These are phyloP conservation scores for Russula sp. DNA, from an alignment of 768 basidiomycete genomes.

Conservation along the genomic window DNA sequence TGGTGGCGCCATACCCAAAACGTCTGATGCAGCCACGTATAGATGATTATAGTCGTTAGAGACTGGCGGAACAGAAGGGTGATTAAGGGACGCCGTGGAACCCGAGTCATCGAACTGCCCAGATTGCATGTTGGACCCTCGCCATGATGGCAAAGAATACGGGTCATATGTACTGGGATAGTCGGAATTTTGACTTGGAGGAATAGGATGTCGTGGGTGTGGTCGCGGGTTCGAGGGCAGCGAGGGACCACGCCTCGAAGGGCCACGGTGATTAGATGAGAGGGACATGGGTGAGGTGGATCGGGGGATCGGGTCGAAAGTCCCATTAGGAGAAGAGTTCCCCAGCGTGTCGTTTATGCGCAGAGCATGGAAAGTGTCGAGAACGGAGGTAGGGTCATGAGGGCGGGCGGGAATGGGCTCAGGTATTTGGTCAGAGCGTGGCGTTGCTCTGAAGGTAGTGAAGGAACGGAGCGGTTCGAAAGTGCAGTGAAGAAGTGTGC, in stretches of 20 bases:
- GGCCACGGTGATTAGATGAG: constrained; percentile 33
- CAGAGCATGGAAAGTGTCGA: constrained; percentile 54
- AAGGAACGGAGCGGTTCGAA: constrained; percentile 24
- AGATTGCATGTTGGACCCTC: constrained; percentile 5
- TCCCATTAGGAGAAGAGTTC: constrained; percentile 33
- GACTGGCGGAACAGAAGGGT: constrained; percentile 31
- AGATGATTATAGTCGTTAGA: constrained; percentile 52
- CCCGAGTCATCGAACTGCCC: constrained; percentile 13
- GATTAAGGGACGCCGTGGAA: not conserved
- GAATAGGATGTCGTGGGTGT: constrained; percentile 11
- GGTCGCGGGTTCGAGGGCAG: constrained; percentile 41
- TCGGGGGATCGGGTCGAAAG: constrained; percentile 50
- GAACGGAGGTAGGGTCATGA: constrained; percentile 47
- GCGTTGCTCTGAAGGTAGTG: constrained; percentile 20
- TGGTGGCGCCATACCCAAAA: constrained; percentile 73
- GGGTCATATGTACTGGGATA: constrained; percentile 16
- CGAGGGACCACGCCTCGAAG: constrained; percentile 30
- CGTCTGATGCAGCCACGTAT: constrained; percentile 75
- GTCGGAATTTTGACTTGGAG: constrained; percentile 10
- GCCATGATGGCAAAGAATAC: not conserved
- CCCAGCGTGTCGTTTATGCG: constrained; percentile 46
- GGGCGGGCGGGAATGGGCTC: constrained; percentile 22
- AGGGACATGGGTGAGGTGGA: constrained; percentile 58
- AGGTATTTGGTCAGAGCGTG: not conserved
- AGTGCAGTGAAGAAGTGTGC: constrained; percentile 13